Base-by-base conservation (phyloP, 164 flowering plant species). In the Litsea cubeba region DNA sequence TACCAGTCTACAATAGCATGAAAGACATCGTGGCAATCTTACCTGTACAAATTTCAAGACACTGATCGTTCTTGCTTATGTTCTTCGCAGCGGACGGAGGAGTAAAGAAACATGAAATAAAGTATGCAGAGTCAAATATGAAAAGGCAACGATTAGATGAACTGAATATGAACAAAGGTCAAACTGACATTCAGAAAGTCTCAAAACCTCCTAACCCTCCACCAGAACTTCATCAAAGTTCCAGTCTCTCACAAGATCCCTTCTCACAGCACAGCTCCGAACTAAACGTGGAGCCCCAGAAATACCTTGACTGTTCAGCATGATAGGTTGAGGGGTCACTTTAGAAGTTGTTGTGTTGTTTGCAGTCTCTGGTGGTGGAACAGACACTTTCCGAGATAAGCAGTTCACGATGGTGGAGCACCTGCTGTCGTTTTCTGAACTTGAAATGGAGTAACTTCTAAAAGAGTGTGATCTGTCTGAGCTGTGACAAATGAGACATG, bases 171-270 rank as follows among this genome's bases (percentile, higher is more conserved):
- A 40, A 40, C 46, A 40, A 40, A 40, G 46, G 46, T 40, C 46
- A 40, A 40, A 40, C 46, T 40, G 46, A 40, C 46, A 40, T 8
- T 40, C 46, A 40, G 46, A 40, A 40, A 40, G 1, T 40, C 46
- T 40, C 46, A 40, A 40, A 40, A 40, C 46, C 11, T 40, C 46
- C 50, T 86, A 88, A 66, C 77, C 88, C 71, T 84, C 94, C 81
- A 84, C 68, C 63, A 78, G 83, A n/a, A 82, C 79, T 73, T 84
- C 89, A 23, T 89, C 94, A 51, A 94, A 92, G 71, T 92, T 94
- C 98, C 98, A 94, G 83, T 94, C 94, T 77, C 92, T 81, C 28
- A 89, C 97, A 62, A 88, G 75, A 79, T 94, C 98, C 85, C 98
- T 87, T 74, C 97, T 87, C 69, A 94, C 92, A 28, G 98, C 97